Percentiles rank a stretch among this genome's conserved stretches.
Evolutionary conservation across 2,329 filamentous ascomycete species (phyloP).

Genomic region (Madurella mycetomatis): DNA sequence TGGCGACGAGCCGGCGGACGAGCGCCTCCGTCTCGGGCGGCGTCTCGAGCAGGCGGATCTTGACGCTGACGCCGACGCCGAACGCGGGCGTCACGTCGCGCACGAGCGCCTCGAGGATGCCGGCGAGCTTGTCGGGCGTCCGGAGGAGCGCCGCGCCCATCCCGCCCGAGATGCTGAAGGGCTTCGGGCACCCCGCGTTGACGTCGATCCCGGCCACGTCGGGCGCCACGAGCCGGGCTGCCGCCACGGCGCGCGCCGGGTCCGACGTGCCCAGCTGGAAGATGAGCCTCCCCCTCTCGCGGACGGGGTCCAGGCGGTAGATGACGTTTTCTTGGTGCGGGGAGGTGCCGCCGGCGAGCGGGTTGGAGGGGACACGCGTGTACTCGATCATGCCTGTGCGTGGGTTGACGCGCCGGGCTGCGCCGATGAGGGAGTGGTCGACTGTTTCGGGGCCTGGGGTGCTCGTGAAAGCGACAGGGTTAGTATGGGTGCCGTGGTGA

Average conservation of each 20-base stretch:
- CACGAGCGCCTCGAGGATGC: constrained; percentile 80
- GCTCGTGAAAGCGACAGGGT: not conserved
- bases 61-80: constrained; percentile 92
- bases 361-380: constrained; percentile 69
- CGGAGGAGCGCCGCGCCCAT: constrained; percentile 92
- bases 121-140: constrained; percentile 76
- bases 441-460: constrained; percentile 80
- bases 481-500: not conserved
- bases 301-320: constrained; percentile 74
- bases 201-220: constrained; percentile 95
- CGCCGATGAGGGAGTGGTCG: constrained; percentile 86
- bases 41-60: constrained; percentile 83
- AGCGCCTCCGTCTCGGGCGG: constrained; percentile 70
- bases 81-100: constrained; percentile 70
- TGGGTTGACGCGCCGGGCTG: constrained; percentile 70
- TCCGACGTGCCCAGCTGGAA: constrained; percentile 91
- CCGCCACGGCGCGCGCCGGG: constrained; percentile 76
- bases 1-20: constrained; percentile 72
- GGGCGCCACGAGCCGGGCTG: constrained; percentile 74
- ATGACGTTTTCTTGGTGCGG: constrained; percentile 59
- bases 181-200: constrained; percentile 97
- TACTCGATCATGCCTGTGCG: constrained; percentile 79
- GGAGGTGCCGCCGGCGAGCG: constrained; percentile 48
- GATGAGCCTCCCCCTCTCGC: constrained; percentile 71
- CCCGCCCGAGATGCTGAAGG: constrained; percentile 86